phyloP scores from a whole-genome alignment of 2,329 filamentous ascomycete genomes.

The Fusarium siculi region DNA sequence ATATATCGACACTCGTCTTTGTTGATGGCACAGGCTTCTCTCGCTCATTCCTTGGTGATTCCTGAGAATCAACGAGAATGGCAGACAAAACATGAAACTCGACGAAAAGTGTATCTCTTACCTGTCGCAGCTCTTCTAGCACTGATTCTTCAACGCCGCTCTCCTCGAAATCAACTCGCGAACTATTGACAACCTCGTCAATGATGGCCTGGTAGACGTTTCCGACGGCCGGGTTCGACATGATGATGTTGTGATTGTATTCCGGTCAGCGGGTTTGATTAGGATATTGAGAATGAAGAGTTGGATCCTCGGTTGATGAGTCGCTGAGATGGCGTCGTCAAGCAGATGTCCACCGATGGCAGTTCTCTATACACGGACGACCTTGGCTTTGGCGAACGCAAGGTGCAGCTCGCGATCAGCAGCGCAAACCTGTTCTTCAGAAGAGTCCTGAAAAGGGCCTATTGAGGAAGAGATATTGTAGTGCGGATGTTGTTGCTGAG shows the following conservation, averaged over 20 bases:
- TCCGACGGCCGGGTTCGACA: conserved; percentile 74
- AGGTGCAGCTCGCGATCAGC: background rate
- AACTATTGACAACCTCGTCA: conserved; percentile 89
- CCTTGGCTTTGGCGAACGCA: background rate
- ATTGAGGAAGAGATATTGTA: background rate
- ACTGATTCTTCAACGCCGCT: conserved; percentile 90
- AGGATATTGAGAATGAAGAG: background rate
- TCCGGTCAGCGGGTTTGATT: background rate
- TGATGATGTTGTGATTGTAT: conserved; percentile 46
- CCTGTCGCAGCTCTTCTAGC: conserved; percentile 86
- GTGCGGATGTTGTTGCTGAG: background rate
- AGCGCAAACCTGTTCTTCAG: background rate
- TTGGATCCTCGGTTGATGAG: background rate
- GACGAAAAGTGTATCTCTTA: conserved; percentile 60
- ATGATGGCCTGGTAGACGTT: conserved; percentile 82
- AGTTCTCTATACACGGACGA: background rate
- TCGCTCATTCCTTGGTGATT: conserved; percentile 38
- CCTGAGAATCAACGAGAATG: conserved; percentile 2
- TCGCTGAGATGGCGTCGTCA: conserved; percentile 15
- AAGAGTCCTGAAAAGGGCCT: background rate
- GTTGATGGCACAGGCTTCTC: conserved; percentile 39
- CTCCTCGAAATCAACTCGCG: conserved; percentile 96
- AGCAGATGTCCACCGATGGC: background rate
- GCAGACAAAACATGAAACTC: conserved; percentile 6
- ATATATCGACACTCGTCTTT: conserved; percentile 24